Conservation (phyloP, 129 eudicot species). For the Dittrichia graveolens region DNA sequence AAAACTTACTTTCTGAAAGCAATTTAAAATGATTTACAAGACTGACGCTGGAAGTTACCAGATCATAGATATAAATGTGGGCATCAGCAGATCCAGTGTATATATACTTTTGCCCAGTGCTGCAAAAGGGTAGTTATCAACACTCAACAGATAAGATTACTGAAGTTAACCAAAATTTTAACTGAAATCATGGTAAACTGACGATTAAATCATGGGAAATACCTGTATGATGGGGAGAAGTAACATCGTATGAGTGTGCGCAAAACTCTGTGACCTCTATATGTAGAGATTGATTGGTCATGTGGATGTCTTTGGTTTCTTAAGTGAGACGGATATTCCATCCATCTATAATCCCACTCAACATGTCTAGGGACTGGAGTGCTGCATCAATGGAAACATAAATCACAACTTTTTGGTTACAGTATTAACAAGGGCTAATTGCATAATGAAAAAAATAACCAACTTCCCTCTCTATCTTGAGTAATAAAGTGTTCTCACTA, state of each 20-base stretch:
- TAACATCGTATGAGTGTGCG: constrained; percentile 88
- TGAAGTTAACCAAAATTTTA: too few relatives aligned
- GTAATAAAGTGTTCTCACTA: neutral
- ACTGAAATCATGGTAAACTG: neutral
- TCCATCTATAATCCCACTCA: constrained; percentile 98
- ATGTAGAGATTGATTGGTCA: constrained; percentile 77
- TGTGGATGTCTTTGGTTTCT: constrained; percentile 54
- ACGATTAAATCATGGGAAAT: neutral
- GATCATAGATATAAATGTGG: constrained; percentile 72
- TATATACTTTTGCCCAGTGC: constrained; percentile 94
- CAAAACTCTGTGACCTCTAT: constrained; percentile 87
- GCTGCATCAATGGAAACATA: constrained; percentile 40
- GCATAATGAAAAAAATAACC: constrained; percentile 4
- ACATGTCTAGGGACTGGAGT: constrained; percentile 30
- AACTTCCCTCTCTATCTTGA: neutral
- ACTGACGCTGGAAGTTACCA: constrained; percentile 49
- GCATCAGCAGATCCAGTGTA: constrained; percentile 91
- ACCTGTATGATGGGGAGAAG: constrained; percentile 89
- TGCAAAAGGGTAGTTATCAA: constrained; percentile 31
- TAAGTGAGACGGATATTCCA: constrained; percentile 72
- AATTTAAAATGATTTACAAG: neutral
- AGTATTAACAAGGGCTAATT: neutral
- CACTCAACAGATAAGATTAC: neutral
- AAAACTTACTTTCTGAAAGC: neutral
- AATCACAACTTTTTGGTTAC: neutral